Percentiles rank a stretch among this genome's conserved stretches.
Conservation (phyloP, 2,329 filamentous ascomycete species). For the Sclerotinia trifoliorum region DNA sequence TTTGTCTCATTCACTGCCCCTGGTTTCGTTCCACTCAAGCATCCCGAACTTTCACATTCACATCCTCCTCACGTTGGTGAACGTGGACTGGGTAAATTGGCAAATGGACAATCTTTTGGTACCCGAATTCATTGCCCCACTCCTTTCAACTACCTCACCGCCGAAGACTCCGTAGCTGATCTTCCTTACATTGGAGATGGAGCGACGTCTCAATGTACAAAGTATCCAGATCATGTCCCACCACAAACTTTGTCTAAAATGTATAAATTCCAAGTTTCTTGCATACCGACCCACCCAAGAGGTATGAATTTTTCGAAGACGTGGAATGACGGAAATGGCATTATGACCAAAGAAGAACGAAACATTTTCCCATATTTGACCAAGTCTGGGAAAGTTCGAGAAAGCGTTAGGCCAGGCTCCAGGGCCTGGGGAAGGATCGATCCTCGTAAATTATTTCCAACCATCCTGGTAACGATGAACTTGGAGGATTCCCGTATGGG, state of each 20-base stretch:
- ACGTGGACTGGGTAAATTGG: conserved; percentile 54
- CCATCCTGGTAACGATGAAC: conserved; percentile 56
- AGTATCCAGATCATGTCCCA: conserved; percentile 65
- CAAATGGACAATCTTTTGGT: conserved; percentile 61
- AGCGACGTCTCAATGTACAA: conserved; percentile 59
- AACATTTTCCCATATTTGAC: conserved; percentile 42
- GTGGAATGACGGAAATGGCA: conserved; percentile 43
- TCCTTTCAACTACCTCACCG: conserved; percentile 59
- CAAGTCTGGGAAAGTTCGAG: conserved; percentile 32
- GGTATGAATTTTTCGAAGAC: conserved; percentile 53
- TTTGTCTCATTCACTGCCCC: conserved; percentile 73
- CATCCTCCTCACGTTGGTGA: conserved; percentile 47
- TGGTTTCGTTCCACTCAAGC: conserved; percentile 54
- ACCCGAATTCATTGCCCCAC: conserved; percentile 51
- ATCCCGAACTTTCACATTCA: conserved; percentile 61
- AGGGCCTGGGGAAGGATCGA: conserved; percentile 52
- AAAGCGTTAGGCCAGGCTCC: conserved; percentile 30
- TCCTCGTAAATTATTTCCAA: conserved; percentile 56
- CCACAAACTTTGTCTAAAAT: conserved; percentile 41
- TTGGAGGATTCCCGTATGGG: conserved; percentile 57
- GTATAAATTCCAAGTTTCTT: conserved; percentile 45
- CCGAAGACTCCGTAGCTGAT: conserved; percentile 54
- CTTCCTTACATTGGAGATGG: conserved; percentile 63
- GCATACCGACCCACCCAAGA: conserved; percentile 59
- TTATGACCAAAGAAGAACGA: conserved; percentile 44